Conservation (phyloP, 2,329 filamentous ascomycete genomes). For the Basipetospora chlamydospora region DNA sequence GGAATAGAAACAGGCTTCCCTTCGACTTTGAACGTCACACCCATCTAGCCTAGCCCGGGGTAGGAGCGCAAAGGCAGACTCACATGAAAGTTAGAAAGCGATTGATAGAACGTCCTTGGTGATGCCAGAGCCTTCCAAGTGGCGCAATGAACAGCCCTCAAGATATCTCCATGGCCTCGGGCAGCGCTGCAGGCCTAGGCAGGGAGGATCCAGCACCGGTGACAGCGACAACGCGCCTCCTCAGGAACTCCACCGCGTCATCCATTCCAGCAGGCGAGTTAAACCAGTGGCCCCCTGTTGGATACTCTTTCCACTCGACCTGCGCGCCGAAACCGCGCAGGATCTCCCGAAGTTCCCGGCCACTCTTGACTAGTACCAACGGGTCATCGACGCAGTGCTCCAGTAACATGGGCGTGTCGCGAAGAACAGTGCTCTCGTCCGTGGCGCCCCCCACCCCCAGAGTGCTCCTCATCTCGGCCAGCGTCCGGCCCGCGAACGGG, state of each 20-base stretch:
- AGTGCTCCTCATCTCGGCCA: slow-evolving; percentile 17
- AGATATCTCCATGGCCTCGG: no score
- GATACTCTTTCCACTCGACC: slow-evolving; percentile 26
- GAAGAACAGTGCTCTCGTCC: slow-evolving; percentile 16
- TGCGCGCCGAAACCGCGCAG: slow-evolving; percentile 21
- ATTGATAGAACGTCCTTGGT: no score
- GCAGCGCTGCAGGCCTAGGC: no score
- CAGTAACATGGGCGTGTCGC: slow-evolving; percentile 28
- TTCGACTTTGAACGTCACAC: no score
- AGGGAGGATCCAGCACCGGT: no score
- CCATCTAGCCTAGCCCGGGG: no score
- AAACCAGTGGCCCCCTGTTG: slow-evolving; percentile 28
- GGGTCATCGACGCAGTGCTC: slow-evolving; percentile 30
- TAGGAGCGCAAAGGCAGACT: no score
- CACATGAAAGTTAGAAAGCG: no score
- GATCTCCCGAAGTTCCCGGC: slow-evolving; percentile 18
- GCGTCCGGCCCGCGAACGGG: slow-evolving; percentile 18
- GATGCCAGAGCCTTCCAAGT: no score
- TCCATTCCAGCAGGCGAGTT: slow-evolving; percentile 27
- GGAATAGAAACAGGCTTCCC: no score
- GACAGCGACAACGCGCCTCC: neutral
- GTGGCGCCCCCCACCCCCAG: slow-evolving; percentile 15
- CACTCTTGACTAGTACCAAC: slow-evolving; percentile 23
- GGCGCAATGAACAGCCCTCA: no score
- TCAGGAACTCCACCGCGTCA: slow-evolving; percentile 22